Base-by-base conservation (phyloP, 1,139 yeast species). In the Scheffersomyces quercinus region DNA sequence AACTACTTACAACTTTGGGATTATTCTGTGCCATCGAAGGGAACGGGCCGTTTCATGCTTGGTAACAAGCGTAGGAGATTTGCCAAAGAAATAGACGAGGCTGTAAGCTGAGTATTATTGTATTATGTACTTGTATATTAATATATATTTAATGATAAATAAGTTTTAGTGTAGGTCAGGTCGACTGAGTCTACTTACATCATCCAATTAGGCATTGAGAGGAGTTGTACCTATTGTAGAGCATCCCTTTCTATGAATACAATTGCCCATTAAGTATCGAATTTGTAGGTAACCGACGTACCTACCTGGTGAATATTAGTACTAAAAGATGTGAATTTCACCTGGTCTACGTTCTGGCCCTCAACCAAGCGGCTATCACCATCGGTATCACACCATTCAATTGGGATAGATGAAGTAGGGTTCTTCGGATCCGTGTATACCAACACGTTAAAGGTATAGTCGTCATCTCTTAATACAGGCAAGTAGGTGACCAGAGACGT, bases 401-500 rank as follows among this genome's bases (percentile, higher is more conserved):
- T 68, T 0, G 97, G 96, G 3, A 86, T 85, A 38, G 60, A 60
- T 26, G 58, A 56, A 3, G 60, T 44, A 36, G 78, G 77, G 11
- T 85, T 81, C 48, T 79, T 79, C 2, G 85, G 84, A 51, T 85
- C 89, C 0, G 97, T 88, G 59, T 88, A 86, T 0, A 90, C 97
- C 47, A 90, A 70, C 1, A 91, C 95, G 56, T 88, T 90, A 64
- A 91, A 90, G 0, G 97, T 88, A 56, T 86, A 83, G 24, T 79
- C 81, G 31, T 79, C 84, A 11, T 83, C 81, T 43, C 74, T 72
- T 35, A 91, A 67, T 28, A 86, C 77, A 0, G 98, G 98, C 42
- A 91, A 71, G 59, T 89, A 89, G 0, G 96, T 82, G 1, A 88
- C 88, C 41, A 95, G 85, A 0, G 96, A 89, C 0, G 96, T 89